phyloP scores from a whole-genome alignment of 164 flowering plant genomes.

The Nelumbo lutea region DNA sequence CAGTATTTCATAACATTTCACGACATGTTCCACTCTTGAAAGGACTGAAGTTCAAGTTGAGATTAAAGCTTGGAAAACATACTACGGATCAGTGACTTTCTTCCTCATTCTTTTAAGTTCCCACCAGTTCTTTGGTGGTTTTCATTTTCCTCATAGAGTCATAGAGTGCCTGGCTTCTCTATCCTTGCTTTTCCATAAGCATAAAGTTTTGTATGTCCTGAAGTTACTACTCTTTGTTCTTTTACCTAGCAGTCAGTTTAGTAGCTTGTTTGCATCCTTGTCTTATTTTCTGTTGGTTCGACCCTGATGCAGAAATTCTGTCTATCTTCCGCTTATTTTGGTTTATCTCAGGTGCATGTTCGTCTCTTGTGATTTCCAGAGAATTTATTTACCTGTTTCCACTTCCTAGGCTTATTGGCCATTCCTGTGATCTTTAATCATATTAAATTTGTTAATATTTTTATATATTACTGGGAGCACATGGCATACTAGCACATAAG shows the following conservation, averaged over 20 bases:
- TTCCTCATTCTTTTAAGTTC: neutral
- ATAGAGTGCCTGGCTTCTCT: neutral
- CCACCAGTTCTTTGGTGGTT: neutral
- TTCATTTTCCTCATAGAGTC: neutral
- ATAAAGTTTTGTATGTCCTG: conserved; percentile 2
- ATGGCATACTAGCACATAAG: no score
- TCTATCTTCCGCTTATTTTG: conserved; percentile 15
- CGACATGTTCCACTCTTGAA: no score
- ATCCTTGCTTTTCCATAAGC: neutral
- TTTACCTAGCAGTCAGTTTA: conserved; percentile 2
- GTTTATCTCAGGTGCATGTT: conserved; percentile 15
- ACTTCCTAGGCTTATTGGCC: conserved; percentile 6
- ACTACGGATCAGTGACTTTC: no score
- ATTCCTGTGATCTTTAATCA: neutral
- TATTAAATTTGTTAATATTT: no score
- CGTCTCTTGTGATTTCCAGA: conserved; percentile 4
- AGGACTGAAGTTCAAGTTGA: no score
- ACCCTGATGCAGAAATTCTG: conserved; percentile 15
- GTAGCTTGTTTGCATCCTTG: conserved; percentile 3
- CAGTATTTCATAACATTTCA: no score
- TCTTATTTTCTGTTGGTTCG: conserved; percentile 20
- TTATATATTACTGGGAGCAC: no score
- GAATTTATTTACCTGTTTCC: conserved; percentile 3
- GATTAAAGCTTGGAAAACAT: no score
- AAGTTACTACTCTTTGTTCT: neutral